Evolutionary conservation across 2,329 filamentous ascomycete genomes (phyloP), one percentile per base, ranked within the genome.

Genomic region (Diaporthe caulivora): DNA sequence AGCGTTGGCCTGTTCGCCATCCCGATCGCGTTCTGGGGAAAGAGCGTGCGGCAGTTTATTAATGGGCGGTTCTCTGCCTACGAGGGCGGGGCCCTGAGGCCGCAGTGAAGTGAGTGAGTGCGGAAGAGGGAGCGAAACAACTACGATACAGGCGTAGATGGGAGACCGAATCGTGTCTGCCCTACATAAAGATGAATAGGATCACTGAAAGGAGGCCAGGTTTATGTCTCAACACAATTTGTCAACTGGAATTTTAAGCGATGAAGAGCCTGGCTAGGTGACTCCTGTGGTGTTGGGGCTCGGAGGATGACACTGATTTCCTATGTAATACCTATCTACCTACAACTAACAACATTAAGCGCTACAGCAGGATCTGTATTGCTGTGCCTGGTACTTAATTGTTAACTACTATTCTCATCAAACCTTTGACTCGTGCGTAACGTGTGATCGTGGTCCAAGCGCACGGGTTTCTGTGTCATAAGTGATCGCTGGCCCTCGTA

Each of bases 21-120:
- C 34, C 78, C 78, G 1, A 54, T 79, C 1, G 78, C 78, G 1
- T 79, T 79, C 70, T 79, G 78, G 77, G 78, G 78, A 2, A 78
- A 77, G 71, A 77, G 64, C 31, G 71, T 79, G 60, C 74, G 78
- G 8, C 78, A 79, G 68, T 79, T 76, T 40, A 78, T 79, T 31
- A 55, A 77, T n/a, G 74, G 77, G 6, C 72, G 71, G 29, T 79
- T 78, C 77, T 74, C 74, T 3, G 44, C 55, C 3, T 78, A 75
- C 21, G 74, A 79, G 47, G 77, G 73, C 2, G 78, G 78, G 17
- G 78, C 77, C 7, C 26, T 79, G 60, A 76, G 78, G 47, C 78
- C 78, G 26, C 78, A 79, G 69, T 76, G 31, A 64, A n/a, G 2
- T 6, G 8, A 37, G 57, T 26, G 15, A 18, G 24, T 21, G 40